Evolutionary conservation across 805 yeast species (phyloP).

Genomic region (Spathaspora gorwiae): DNA sequence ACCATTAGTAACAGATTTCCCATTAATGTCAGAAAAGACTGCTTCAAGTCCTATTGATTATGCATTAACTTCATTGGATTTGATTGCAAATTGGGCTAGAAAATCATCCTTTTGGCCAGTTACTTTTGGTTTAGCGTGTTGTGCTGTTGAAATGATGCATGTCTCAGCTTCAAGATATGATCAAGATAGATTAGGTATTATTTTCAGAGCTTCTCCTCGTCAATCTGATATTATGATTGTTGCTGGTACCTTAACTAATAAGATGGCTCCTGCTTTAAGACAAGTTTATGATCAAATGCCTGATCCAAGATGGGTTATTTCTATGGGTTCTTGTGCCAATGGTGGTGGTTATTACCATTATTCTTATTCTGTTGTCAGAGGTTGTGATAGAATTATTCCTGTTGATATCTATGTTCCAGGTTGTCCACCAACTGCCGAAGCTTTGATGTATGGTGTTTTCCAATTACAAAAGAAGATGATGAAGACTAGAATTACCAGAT

Average conservation of each 20-base stretch:
- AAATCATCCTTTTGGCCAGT: conserved; percentile 93
- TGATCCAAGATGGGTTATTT: conserved; percentile 89
- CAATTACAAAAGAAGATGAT: conserved; percentile 88
- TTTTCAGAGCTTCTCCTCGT: conserved; percentile 91
- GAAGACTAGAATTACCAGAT: conserved; percentile 71
- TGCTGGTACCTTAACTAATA: conserved; percentile 86
- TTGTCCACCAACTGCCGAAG: conserved; percentile 89
- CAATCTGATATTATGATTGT: conserved; percentile 90
- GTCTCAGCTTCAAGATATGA: conserved; percentile 87
- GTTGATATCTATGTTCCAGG: conserved; percentile 91
- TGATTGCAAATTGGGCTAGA: conserved; percentile 85
- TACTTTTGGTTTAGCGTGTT: conserved; percentile 86
- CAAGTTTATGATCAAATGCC: conserved; percentile 95
- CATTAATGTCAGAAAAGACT: conserved; percentile 62
- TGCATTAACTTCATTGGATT: conserved; percentile 76
- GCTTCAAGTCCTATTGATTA: conserved; percentile 62
- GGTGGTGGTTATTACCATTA: conserved; percentile 93
- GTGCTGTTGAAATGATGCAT: conserved; percentile 96
- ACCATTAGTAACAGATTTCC: conserved; percentile 59
- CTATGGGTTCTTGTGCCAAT: conserved; percentile 92
- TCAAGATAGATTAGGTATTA: conserved; percentile 87
- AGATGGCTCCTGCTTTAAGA: conserved; percentile 91
- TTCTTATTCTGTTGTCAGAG: conserved; percentile 83
- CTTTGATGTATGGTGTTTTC: conserved; percentile 85
- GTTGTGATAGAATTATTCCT: conserved; percentile 84